Evolutionary conservation across 2,329 filamentous ascomycete species (phyloP), one percentile per base, ranked within the genome.

Genomic region (Pseudofabraea citricarpa): DNA sequence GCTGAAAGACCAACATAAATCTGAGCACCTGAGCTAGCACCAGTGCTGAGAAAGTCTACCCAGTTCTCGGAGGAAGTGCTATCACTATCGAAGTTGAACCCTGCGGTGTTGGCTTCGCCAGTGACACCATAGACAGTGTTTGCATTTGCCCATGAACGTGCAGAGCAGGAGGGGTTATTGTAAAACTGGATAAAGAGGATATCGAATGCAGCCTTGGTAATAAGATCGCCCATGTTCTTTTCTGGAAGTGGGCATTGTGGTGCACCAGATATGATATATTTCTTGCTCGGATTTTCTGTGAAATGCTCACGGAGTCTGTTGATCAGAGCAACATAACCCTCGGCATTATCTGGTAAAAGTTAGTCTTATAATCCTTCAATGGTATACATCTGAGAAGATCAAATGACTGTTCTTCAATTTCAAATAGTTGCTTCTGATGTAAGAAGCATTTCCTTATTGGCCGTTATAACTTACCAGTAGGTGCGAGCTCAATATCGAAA

Each of bases 171-270:
- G 6, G 35, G 44, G 20, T 56, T 60, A 50, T 63, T 61, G 43
- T 63, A 63, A 35, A 58, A 62, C 37, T 63, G 60, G 31, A 61
- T 54, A 47, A 49, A 62, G 4, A 63, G 41, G 20, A 57, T 42
- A 50, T 63, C 60, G 39, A 63, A 63, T 20, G 54, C 6, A 3
- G 50, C 52, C 8, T 29, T 41, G 3, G 33, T 29, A 32, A 63
- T 62, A 41, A 56, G 56, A 8, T 24, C 20, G 20, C 48, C 55
- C 58, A 62, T 61, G 40, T 59, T 57, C n/a, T 38, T 31, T 31
- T 61, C 59, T 4, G 54, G 53, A n/a, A 59, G 39, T 5, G 46
- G 45, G 36, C 60, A 62, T 46, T 62, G 58, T 20, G 60, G 60
- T 36, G 60, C 54, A 31, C 57, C 60, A 24, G 58, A 51, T 27